Evolutionary conservation across 768 basidiomycete genomes (phyloP).

Genomic region (Russula lepida): DNA sequence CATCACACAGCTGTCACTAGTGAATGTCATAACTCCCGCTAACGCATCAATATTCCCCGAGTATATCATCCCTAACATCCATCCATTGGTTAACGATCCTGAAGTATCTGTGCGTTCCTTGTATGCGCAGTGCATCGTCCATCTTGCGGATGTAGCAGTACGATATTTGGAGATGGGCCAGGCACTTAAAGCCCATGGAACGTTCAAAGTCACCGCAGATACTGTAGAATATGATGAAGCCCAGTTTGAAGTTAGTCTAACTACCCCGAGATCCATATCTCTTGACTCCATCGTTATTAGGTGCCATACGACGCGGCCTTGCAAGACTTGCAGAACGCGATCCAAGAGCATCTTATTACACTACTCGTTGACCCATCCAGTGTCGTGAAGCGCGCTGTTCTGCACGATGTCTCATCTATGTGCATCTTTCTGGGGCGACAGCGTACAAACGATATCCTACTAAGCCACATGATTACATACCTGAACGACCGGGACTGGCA

Average conservation of each 20-base stretch:
- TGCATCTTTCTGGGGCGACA: slow-evolving; percentile 92
- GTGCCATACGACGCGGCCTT: slow-evolving; percentile 85
- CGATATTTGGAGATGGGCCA: slow-evolving; percentile 92
- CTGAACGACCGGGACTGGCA: slow-evolving; percentile 91
- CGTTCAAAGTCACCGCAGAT: slow-evolving; percentile 54
- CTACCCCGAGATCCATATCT: neutral
- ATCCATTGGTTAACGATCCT: slow-evolving; percentile 71
- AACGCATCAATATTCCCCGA: slow-evolving; percentile 79
- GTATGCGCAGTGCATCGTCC: slow-evolving; percentile 78
- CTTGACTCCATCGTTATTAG: slow-evolving; percentile 33
- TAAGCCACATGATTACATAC: slow-evolving; percentile 82
- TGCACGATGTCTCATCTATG: slow-evolving; percentile 78
- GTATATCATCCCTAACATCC: slow-evolving; percentile 89
- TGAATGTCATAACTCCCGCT: slow-evolving; percentile 59
- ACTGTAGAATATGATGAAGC: slow-evolving; percentile 67
- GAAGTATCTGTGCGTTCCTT: slow-evolving; percentile 77
- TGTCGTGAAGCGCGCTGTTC: slow-evolving; percentile 83
- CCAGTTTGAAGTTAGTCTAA: slow-evolving; percentile 55
- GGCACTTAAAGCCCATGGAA: slow-evolving; percentile 77
- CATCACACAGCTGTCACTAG: slow-evolving; percentile 40
- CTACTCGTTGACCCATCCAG: slow-evolving; percentile 85
- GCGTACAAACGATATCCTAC: slow-evolving; percentile 87
- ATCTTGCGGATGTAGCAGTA: slow-evolving; percentile 78
- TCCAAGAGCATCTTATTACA: slow-evolving; percentile 81
- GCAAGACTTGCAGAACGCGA: slow-evolving; percentile 73